Base-by-base conservation (phyloP, 2,329 filamentous ascomycete genomes). In the Colletotrichum lini region DNA sequence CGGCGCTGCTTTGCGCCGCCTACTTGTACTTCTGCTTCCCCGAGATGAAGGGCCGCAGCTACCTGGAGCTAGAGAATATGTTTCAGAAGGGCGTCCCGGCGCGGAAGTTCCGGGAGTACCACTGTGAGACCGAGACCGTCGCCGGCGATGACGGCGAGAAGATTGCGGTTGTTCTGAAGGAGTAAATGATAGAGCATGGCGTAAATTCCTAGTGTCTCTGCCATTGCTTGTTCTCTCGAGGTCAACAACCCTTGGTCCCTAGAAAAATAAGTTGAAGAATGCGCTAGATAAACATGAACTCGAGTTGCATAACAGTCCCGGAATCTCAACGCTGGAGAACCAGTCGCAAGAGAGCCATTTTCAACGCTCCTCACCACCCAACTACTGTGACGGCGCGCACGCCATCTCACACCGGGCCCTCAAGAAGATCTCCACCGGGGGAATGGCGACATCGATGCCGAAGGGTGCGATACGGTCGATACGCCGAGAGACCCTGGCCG, bases 21-120 rank as follows among this genome's bases (percentile, higher is more conserved):
- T 26, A 26, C 26, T 4, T 26, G 26, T 26, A 26, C 26, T 26
- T 26, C 26, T 26, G 26, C 26, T 26, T 26, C 26, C 26, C 26
- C 26, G 26, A 26, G 26, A 26, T 26, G 26, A 65, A 73, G 23
- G 73, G 71, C 2, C 71, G 74, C 8, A 75, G 65, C 10, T 76
- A 73, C n/a, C 65, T 72, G 2, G 73, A 77, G 67, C 67, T 77
- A n/a, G 73, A 77, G 23, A 73, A 74, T 44, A 72, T 75, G 50
- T 75, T 74, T 60, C 61, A 58, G 38, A 70, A 67, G 12, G 52
- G 52, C 1, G 23, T 73, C 1, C 67, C 71, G 2, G 30, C 60
- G 2, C 49, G 54, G 8, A 23, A 47, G 13, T 62, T 72, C n/a
- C 53, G 58, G 35, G 40, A 57, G 12, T 69, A 69, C 12, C 8